Base-by-base conservation (phyloP, 768 basidiomycete species). In the Heimioporus sp. region DNA sequence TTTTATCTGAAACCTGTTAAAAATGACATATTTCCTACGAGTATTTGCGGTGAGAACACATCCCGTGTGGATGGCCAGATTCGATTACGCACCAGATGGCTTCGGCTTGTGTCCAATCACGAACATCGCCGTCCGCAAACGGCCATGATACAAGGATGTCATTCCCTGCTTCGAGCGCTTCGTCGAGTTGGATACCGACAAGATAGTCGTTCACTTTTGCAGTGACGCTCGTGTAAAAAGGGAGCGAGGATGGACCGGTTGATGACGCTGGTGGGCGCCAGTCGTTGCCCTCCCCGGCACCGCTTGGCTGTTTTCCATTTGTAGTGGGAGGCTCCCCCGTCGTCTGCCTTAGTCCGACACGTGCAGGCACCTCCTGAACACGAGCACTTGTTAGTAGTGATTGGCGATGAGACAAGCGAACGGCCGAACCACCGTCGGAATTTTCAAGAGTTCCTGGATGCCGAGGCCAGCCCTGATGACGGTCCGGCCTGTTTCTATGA, bases 101-200 rank as follows among this genome's bases (percentile, higher is more conserved):
- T 66, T 96, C 93, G 16, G 90, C 88, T 57, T 92, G 91, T 17
- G 74, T 78, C 84, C 86, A 96, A 64, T 95, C 87, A 15, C 72
- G 76, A 51, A 95, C 73, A 59, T 82, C 79, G 4, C 82, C 86
- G 24, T 87, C 80, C 41, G 81, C 79, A 61, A 95, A 90, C 2
- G 94, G 93, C 88, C 89, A 92, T 30, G 82, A 91, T 10, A 92
- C 67, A 7, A 79, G 70, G 16, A 95, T 65, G 46, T 92, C 87
- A 51, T 90, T 85, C 4, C 83, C 88, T 3, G 81, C 78, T 3
- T 80, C 80, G 10, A 91, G 71, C 3, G 90, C 91, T 54, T 92
- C 89, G 60, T 94, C 90, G 1, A 95, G 77, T 49, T 83, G 84
- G 4, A 79, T 53, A 2, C 92, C 92, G 50, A 94, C 91, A 15